Evolutionary conservation across 192 early-diverging fungal genomes (phyloP), one percentile per base, ranked within the genome.

Genomic region (Entomortierella parvispora): DNA sequence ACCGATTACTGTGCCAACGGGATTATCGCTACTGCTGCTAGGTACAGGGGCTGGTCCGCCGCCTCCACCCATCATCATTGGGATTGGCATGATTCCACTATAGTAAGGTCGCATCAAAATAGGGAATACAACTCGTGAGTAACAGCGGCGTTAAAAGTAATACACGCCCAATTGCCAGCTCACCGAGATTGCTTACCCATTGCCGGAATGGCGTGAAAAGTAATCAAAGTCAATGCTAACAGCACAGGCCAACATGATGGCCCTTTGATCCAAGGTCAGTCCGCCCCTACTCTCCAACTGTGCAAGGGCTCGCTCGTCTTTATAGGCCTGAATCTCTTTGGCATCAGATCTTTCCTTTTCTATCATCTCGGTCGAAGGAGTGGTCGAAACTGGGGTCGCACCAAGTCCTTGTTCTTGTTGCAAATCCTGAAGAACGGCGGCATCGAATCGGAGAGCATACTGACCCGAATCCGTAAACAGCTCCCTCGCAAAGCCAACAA

Each of bases 191-290:
- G 31, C 74, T 32, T 64, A 68, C 50, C 83, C 86, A 68, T 83
- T 74, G 2, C 58, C 69, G 6, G 90, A 92, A 63, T 94, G 92
- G 44, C 92, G 71, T 32, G 85, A 89, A 79, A 95, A 96, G 76
- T 95, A 96, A 72, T 96, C 95, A 70, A 93, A 90, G 64, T 96
- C 95, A 51, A 94, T 93, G 18, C 90, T 90, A 57, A 96, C 85
- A 62, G 94, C 95, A 51, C 89, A 90, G 0, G 91, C 91, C 51
- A 97, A 81, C 29, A 89, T 88, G 2, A 95, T 88, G 2, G 94
- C 94, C 28, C 93, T 87, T 58, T 93, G 87, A 76, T 96, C 94
- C 25, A 94, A 77, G 1, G 89, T 86, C 71, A 93, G 54, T 25
- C 80, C 86, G 51, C 86, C 72, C 50, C 65, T 53, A 29, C 51